Conservation (phyloP, 768 basidiomycete genomes). For the Boletellus emodensis region DNA sequence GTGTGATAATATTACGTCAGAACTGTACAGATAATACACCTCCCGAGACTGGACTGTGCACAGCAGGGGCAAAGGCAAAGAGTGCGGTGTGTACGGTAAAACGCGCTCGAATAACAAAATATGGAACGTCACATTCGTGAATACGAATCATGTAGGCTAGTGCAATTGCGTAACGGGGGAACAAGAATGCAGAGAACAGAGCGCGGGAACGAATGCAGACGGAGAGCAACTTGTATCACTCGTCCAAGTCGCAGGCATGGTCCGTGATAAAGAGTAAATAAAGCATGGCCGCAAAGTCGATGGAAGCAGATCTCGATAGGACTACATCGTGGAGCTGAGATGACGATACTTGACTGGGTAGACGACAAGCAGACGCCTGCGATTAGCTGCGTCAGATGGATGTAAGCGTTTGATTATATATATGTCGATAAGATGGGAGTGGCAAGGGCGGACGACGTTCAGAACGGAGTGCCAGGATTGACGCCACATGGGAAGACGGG, state of each 20-base stretch:
- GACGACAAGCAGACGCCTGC: constrained; percentile 19
- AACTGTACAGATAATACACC: constrained; percentile 28
- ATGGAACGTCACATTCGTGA: constrained; percentile 14
- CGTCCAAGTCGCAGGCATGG: constrained; percentile 28
- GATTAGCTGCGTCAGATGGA: constrained; percentile 30
- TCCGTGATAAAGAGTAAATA: constrained; percentile 27
- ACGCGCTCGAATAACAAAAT: constrained; percentile 11
- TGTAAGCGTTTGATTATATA: constrained; percentile 26
- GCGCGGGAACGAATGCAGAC: constrained; percentile 16
- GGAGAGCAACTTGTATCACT: constrained; percentile 16
- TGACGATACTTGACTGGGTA: constrained; percentile 20
- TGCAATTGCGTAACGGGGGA: constrained; percentile 14
- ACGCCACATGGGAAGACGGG: constrained; percentile 43
- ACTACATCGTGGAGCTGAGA: constrained; percentile 29
- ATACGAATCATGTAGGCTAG: constrained; percentile 17
- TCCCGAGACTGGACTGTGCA: neutral
- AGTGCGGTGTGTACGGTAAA: neutral
- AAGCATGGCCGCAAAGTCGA: constrained; percentile 12
- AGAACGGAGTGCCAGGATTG: constrained; percentile 12
- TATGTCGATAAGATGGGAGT: constrained; percentile 25
- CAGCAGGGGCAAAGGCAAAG: neutral
- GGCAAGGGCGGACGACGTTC: constrained; percentile 8
- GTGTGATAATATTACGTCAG: constrained; percentile 27
- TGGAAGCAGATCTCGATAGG: constrained; percentile 21
- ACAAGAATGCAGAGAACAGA: constrained; percentile 25